These are phyloP conservation scores for Melanogaster broomeanus DNA, from an alignment of 768 basidiomycete genomes.

Conservation along the genomic window DNA sequence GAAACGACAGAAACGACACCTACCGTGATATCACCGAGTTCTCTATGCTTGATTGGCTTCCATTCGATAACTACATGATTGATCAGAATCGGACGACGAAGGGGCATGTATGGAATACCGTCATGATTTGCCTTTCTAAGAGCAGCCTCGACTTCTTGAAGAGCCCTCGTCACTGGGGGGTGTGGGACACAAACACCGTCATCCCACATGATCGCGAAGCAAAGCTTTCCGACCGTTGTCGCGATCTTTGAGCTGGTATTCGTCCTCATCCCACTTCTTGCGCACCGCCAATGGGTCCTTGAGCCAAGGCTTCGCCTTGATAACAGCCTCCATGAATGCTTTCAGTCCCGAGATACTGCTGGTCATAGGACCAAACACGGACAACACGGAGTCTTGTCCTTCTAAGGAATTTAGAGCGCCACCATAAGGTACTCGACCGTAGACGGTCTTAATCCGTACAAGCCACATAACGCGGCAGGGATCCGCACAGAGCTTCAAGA, in stretches of 20 bases:
- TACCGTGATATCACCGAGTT: conserved; percentile 45
- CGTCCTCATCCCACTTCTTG: conserved; percentile 62
- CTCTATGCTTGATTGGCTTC: conserved; percentile 54
- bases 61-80: conserved; percentile 63
- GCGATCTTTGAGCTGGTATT: conserved; percentile 60
- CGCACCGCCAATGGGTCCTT: conserved; percentile 59
- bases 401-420: conserved; percentile 63
- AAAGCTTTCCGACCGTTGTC: conserved; percentile 50
- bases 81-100: not conserved
- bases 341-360: conserved; percentile 61
- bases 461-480: conserved; percentile 64
- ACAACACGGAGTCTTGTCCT: conserved; percentile 71
- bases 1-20: conserved; percentile 20
- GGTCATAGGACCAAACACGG: conserved; percentile 75
- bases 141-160: conserved; percentile 57
- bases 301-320: conserved; percentile 63
- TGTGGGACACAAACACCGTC: conserved; percentile 61
- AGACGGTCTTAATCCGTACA: conserved; percentile 74
- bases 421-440: conserved; percentile 68
- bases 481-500: conserved; percentile 64
- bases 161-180: conserved; percentile 63
- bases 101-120: conserved; percentile 40
- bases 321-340: conserved; percentile 63
- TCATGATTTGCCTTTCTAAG: conserved; percentile 63
- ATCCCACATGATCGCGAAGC: conserved; percentile 68